Base-by-base conservation (phyloP, 2,329 filamentous ascomycete species). In the Grosmannia huntii region DNA sequence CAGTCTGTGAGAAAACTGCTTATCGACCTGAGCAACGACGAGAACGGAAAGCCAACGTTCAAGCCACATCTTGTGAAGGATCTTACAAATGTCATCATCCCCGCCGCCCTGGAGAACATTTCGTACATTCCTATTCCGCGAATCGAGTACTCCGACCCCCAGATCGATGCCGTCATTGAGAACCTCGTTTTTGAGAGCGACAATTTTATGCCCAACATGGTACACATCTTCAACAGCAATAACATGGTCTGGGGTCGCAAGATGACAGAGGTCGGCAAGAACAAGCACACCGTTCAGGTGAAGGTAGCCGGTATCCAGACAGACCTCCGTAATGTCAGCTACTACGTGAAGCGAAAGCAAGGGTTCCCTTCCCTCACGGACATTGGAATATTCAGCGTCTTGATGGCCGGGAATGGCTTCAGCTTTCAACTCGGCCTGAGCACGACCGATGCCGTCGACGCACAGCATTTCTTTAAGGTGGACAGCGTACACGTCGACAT, bases 241-340 rank as follows among this genome's bases (percentile, higher is more conserved):
- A 95, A 94, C 76, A 90, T 91, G 82, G 85, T 89, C 64, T 96
- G 88, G 85, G 94, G 92, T 44, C 90, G 94, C 68, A 96, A 95
- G 84, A 86, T 85, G 70, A 79, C 90, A 65, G 96, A 94, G 83
- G 86, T 85, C 69, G 79, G 81, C 78, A 89, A 86, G 77, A 86
- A 84, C 71, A 86, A 89, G 72, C 91, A 96, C 73, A 77, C 79
- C 2, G 67, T 92, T 64, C 90, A 94, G 77, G 78, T 97, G 62
- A 87, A 89, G 61, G 87, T 94, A 3, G 87, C 89, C 27, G 92
- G 94, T 57, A 80, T 99, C 48, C 94, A 99, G 76, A 90, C 92
- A 77, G 94, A 99, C 65, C 78, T 97, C 51, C 82, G 81, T 63
- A 90, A 96, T 68, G 89, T 99, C 62, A 89, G 88, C 71, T 97